Conservation (phyloP, 257 asterid genomes). For the Haberlea rhodopensis region DNA sequence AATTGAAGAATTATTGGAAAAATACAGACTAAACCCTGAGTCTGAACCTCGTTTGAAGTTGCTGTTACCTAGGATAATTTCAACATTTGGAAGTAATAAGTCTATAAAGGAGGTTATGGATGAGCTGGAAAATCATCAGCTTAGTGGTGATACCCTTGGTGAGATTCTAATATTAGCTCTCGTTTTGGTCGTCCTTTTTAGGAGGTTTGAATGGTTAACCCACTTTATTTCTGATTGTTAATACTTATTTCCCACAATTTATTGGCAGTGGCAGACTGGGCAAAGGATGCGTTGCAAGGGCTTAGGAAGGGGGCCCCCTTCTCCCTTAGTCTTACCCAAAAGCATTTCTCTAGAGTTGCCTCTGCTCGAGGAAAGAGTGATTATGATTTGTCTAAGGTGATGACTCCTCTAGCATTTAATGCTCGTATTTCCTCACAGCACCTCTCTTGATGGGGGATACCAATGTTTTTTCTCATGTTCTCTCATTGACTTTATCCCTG, state of each 20-base stretch:
- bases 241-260: conserved; percentile 2
- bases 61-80: conserved; percentile 80
- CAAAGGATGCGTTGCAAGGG: conserved; percentile 91
- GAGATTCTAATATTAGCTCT: conserved; percentile 21
- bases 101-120: conserved; percentile 57
- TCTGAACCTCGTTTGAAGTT: conserved; percentile 74
- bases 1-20: conserved; percentile 54
- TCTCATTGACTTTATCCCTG: conserved; percentile 21
- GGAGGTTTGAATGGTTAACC: conserved; percentile 5
- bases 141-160: conserved; percentile 83
- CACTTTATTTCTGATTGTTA: conserved; percentile 9
- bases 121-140: conserved; percentile 78
- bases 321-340: conserved; percentile 78
- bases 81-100: conserved; percentile 72
- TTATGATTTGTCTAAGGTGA: conserved; percentile 64
- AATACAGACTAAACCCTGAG: conserved; percentile 65
- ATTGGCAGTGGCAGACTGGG: conserved; percentile 90
- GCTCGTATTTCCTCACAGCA: conserved; percentile 11
- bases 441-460: background rate
- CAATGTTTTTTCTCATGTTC: conserved; percentile 9
- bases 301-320: conserved; percentile 87
- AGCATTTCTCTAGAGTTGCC: conserved; percentile 71
- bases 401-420: conserved; percentile 18
- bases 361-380: conserved; percentile 55
- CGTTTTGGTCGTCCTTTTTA: conserved; percentile 4